A percentile compares a stretch with the other conserved stretches of the same genome.
These are phyloP conservation scores for Colletotrichum orchidophilum DNA, from an alignment of 2,329 filamentous ascomycete genomes.

Conservation along the genomic window DNA sequence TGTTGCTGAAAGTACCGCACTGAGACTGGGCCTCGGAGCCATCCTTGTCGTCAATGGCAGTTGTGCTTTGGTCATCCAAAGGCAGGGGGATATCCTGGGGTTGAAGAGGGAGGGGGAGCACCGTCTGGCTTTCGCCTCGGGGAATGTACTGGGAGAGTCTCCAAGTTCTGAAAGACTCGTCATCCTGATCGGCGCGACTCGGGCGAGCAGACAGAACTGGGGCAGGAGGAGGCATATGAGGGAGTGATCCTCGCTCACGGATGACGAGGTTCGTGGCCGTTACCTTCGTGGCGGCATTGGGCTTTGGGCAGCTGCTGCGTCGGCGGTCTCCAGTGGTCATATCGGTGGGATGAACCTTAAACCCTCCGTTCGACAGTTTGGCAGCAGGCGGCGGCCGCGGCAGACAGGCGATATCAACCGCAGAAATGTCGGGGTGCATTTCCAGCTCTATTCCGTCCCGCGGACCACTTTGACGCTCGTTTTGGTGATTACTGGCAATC, in stretches of 20 bases:
- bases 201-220: conserved; percentile 20
- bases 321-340: conserved; percentile 2
- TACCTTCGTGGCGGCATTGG: background rate
- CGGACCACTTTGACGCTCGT: conserved; percentile 4
- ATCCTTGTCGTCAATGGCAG: background rate
- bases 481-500: conserved; percentile 3
- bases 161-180: conserved; percentile 36
- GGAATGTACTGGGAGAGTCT: conserved; percentile 30
- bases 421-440: background rate
- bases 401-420: background rate
- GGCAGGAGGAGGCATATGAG: conserved; percentile 27
- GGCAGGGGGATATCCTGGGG: background rate
- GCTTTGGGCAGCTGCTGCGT: conserved; percentile 17
- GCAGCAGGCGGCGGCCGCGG: background rate
- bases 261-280: conserved; percentile 19
- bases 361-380: conserved; percentile 1
- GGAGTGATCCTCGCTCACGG: conserved; percentile 31
- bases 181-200: conserved; percentile 14
- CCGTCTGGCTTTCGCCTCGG: conserved; percentile 5
- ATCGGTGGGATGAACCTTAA: conserved; percentile 17
- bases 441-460: conserved; percentile 17
- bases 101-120: background rate
- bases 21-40: background rate
- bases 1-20: background rate
- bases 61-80: background rate